Percentiles rank a stretch among this genome's conserved stretches.
Conservation (phyloP, 2,329 filamentous ascomycete genomes). For the Colletotrichum higginsianum region DNA sequence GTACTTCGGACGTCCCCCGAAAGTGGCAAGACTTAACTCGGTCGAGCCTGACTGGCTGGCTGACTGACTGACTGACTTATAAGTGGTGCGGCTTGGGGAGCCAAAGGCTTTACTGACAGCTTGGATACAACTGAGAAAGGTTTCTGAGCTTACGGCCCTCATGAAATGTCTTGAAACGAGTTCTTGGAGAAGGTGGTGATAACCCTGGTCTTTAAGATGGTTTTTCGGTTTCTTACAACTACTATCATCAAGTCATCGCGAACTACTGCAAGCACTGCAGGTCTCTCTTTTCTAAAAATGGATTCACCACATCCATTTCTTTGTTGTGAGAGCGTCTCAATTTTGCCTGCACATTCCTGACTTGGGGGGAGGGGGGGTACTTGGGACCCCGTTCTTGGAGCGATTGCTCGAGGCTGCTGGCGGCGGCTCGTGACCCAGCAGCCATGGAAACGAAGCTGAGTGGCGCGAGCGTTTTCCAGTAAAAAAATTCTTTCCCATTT, state of each 20-base stretch:
- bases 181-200: not conserved
- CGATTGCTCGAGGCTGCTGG: not conserved
- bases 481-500: not conserved
- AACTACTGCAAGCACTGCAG: not conserved
- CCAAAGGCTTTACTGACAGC: not conserved
- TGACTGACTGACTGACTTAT: not conserved
- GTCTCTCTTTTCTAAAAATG: not conserved
- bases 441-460: not conserved
- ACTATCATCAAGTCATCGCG: no score
- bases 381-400: not conserved
- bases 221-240: not conserved
- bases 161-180: not conserved
- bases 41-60: not conserved
- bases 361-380: not conserved
- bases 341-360: not conserved
- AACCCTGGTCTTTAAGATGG: not conserved
- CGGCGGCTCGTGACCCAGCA: not conserved
- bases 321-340: not conserved
- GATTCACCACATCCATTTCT: not conserved
- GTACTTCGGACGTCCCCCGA: slow-evolving; percentile 6
- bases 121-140: slow-evolving; percentile 16
- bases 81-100: not conserved
- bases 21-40: not conserved
- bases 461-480: not conserved
- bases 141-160: slow-evolving; percentile 5